phyloP scores from a whole-genome alignment of 495 filamentous ascomycete genomes.

The Aspergillus asperescens region DNA sequence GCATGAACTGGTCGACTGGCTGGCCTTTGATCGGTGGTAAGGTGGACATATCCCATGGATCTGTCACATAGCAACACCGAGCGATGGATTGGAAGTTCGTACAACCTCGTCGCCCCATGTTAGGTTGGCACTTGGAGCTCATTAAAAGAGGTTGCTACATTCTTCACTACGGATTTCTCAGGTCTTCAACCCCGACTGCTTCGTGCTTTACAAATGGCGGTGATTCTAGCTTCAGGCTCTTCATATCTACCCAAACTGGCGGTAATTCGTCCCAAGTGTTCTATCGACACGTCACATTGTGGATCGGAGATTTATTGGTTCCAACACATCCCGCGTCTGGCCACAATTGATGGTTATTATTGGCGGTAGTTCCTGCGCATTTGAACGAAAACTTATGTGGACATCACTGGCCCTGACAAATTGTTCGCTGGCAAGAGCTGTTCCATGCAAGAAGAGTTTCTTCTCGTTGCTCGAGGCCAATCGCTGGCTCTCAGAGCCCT shows the following conservation, averaged over 20 bases:
- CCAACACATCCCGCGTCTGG: conserved; percentile 14
- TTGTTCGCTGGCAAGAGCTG: conserved; percentile 18
- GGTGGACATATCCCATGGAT: conserved; percentile 18
- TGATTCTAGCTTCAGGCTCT: background rate
- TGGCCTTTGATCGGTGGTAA: background rate
- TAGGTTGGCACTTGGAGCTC: background rate
- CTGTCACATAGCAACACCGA: conserved; percentile 13
- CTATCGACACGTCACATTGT: conserved; percentile 21
- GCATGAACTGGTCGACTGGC: background rate
- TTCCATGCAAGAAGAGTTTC: conserved; percentile 13
- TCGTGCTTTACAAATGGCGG: background rate
- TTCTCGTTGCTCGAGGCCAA: conserved; percentile 1
- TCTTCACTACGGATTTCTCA: background rate
- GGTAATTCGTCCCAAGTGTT: background rate
- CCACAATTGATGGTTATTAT: conserved; percentile 7
- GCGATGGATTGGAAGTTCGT: background rate
- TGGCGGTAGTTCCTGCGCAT: conserved; percentile 16
- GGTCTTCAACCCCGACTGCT: no score
- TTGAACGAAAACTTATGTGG: conserved; percentile 8
- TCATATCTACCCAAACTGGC: background rate
- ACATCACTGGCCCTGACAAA: conserved; percentile 19
- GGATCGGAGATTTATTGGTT: conserved; percentile 10
- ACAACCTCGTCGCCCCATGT: background rate
- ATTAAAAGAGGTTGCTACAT: background rate
- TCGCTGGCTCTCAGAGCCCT: background rate